Percentiles rank a stretch among this genome's conserved stretches.
These are phyloP conservation scores for Plasmodium sp. DNA, from an alignment of 169 alveolate species.

Conservation along the genomic window DNA sequence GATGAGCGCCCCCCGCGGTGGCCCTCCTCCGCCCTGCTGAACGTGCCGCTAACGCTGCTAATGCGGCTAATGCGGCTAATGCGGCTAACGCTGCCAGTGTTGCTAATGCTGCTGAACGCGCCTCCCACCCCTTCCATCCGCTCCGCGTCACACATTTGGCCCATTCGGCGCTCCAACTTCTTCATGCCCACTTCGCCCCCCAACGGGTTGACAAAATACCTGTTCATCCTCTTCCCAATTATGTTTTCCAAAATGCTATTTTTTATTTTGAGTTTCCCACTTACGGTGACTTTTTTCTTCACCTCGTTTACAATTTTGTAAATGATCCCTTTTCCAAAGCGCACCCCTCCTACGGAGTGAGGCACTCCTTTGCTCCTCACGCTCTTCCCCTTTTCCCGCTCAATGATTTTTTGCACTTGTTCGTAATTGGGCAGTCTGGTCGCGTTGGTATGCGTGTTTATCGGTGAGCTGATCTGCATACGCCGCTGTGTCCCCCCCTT, in stretches of 20 bases:
- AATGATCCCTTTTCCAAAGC: constrained; percentile 1
- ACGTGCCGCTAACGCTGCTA: neutral
- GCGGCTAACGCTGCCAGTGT: too few relatives aligned
- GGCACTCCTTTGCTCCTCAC: neutral
- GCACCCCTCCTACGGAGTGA: neutral
- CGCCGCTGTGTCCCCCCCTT: neutral
- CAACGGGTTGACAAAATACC: constrained; percentile 1
- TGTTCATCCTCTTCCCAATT: constrained; percentile 15
- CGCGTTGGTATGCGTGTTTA: neutral
- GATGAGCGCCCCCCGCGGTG: neutral
- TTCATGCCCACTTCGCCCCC: neutral
- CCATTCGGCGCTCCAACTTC: neutral
- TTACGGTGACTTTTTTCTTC: constrained; percentile 18
- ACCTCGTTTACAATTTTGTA: constrained; percentile 60
- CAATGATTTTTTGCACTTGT: neutral
- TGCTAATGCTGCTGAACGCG: neutral
- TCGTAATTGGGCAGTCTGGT: neutral
- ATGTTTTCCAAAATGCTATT: constrained; percentile 9
- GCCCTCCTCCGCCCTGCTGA: neutral
- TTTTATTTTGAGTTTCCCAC: constrained; percentile 24
- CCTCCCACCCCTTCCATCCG: neutral
- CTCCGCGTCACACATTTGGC: neutral
- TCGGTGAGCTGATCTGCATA: neutral
- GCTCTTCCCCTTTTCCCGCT: neutral
- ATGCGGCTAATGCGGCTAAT: too few relatives aligned